phyloP scores from a whole-genome alignment of 108 stramenopile genomes.

The Cyclotella atomus region DNA sequence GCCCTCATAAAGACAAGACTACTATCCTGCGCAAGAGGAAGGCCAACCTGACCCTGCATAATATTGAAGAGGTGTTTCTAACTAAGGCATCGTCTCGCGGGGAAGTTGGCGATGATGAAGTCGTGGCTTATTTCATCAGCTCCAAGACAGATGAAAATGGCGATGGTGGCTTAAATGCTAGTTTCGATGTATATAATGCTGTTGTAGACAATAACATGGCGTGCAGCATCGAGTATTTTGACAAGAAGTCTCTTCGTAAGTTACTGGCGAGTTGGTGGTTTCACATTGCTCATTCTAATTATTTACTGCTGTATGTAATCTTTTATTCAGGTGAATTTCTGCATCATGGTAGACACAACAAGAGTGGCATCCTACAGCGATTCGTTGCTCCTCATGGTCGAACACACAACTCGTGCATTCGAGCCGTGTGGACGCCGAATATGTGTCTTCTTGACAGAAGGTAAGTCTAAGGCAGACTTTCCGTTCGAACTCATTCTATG shows the following conservation, averaged over 20 bases:
- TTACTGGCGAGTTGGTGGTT: background rate
- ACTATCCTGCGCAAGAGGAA: slow-evolving; percentile 80
- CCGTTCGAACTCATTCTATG: background rate
- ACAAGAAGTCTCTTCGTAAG: slow-evolving; percentile 58
- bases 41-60: slow-evolving; percentile 79
- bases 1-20: slow-evolving; percentile 31
- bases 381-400: slow-evolving; percentile 82
- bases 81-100: slow-evolving; percentile 49
- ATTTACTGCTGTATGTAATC: background rate
- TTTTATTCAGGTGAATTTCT: slow-evolving; percentile 60
- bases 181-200: slow-evolving; percentile 16
- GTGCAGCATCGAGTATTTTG: slow-evolving; percentile 84
- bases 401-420: slow-evolving; percentile 51
- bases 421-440: slow-evolving; percentile 88
- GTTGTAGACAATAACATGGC: slow-evolving; percentile 13
- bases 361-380: slow-evolving; percentile 81
- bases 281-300: background rate
- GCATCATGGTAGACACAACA: slow-evolving; percentile 65
- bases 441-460: slow-evolving; percentile 74
- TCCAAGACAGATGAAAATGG: slow-evolving; percentile 18
- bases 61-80: slow-evolving; percentile 85
- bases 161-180: slow-evolving; percentile 10
- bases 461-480: background rate
- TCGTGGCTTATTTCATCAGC: slow-evolving; percentile 83
- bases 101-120: slow-evolving; percentile 45